A percentile compares a stretch with the other conserved stretches of the same genome.
These are phyloP conservation scores for Lojkania enalia DNA, from an alignment of 2,329 filamentous ascomycete genomes.

Conservation along the genomic window DNA sequence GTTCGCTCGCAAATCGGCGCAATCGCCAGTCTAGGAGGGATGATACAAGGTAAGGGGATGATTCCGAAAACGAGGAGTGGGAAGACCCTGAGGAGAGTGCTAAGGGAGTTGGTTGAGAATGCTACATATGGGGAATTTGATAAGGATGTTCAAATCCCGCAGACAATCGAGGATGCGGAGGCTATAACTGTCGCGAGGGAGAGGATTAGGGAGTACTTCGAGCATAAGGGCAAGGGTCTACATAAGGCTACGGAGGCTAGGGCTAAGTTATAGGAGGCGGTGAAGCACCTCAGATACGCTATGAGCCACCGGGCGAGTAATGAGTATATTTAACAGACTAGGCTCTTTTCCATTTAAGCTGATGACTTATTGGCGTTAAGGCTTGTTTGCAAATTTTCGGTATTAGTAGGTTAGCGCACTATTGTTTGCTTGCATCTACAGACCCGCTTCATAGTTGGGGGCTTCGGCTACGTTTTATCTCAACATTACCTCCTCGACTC, in stretches of 20 bases:
- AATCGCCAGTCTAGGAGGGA: constrained; percentile 82
- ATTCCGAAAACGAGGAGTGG: constrained; percentile 92
- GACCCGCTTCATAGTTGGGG: too few relatives aligned
- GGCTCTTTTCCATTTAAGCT: too few relatives aligned
- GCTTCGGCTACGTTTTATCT: neutral
- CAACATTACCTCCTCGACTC: constrained; percentile 16
- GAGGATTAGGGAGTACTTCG: constrained; percentile 77
- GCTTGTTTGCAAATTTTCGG: too few relatives aligned
- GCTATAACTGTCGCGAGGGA: constrained; percentile 74
- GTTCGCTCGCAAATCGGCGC: constrained; percentile 82
- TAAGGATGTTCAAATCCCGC: constrained; percentile 72
- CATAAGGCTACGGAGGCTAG: constrained; percentile 44
- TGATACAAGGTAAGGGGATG: constrained; percentile 82
- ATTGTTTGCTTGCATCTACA: too few relatives aligned
- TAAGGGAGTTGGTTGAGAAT: constrained; percentile 84
- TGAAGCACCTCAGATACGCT: too few relatives aligned
- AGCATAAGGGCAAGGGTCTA: constrained; percentile 44
- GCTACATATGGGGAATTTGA: constrained; percentile 73
- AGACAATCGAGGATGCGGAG: constrained; percentile 79
- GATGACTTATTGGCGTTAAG: too few relatives aligned
- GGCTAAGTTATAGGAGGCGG: constrained; percentile 54
- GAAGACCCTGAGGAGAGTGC: constrained; percentile 81
- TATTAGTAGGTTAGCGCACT: too few relatives aligned
- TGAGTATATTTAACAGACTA: too few relatives aligned
- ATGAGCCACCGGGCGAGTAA: too few relatives aligned